Conservation (phyloP, 2,329 filamentous ascomycete species). For the Xylariaceae sp. region DNA sequence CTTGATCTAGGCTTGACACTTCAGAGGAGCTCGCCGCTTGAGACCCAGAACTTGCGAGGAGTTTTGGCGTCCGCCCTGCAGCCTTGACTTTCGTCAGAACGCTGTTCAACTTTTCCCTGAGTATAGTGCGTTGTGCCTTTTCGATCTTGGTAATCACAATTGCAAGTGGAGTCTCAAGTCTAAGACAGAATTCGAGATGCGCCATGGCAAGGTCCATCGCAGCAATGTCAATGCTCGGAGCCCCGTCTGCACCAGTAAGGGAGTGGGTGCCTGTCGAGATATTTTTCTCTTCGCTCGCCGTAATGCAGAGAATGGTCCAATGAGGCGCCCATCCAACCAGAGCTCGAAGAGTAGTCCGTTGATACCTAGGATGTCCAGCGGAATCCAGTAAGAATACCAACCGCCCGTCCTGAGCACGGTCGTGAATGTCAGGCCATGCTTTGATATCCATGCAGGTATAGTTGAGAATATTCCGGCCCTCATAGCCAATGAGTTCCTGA, state of each 20-base stretch:
- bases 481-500: conserved; percentile 88
- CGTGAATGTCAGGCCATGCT: conserved; percentile 92
- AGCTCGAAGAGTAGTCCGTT: conserved; percentile 80
- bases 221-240: conserved; percentile 44
- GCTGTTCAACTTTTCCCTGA: conserved; percentile 66
- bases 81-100: conserved; percentile 74
- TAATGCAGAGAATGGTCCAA: conserved; percentile 84
- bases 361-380: conserved; percentile 82
- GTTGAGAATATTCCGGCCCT: conserved; percentile 60
- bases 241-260: conserved; percentile 44
- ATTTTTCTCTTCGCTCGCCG: conserved; percentile 64
- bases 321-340: conserved; percentile 95
- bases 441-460: conserved; percentile 82
- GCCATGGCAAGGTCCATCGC: conserved; percentile 69
- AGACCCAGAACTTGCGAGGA: conserved; percentile 55
- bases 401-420: conserved; percentile 64
- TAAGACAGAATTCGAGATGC: conserved; percentile 79
- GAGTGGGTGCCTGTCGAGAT: conserved; percentile 38
- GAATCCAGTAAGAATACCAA: conserved; percentile 89
- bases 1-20: conserved; percentile 51
- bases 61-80: conserved; percentile 65
- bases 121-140: conserved; percentile 65
- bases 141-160: conserved; percentile 91
- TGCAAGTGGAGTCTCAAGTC: conserved; percentile 69
- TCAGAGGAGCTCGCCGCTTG: conserved; percentile 46